Evolutionary conservation across 805 yeast species (phyloP).

Genomic region (Cyberlindnera petersonii): DNA sequence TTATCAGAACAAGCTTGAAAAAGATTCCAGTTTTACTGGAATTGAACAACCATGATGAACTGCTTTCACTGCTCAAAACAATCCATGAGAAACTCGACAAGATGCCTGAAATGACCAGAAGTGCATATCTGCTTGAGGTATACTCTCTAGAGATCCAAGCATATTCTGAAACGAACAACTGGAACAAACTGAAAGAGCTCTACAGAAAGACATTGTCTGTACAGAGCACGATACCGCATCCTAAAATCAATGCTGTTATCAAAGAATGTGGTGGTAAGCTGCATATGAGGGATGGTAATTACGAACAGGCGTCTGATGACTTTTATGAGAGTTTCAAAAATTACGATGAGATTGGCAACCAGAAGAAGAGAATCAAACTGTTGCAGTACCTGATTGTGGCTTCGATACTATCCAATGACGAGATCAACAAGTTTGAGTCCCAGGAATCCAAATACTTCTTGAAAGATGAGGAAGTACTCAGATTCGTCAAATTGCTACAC

Average conservation of each 20-base stretch:
- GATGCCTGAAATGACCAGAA: constrained; percentile 41
- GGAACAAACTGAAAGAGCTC: constrained; percentile 41
- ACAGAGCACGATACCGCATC: constrained; percentile 69
- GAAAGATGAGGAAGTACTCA: constrained; percentile 21
- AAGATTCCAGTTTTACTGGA: constrained; percentile 37
- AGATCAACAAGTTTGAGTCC: constrained; percentile 29
- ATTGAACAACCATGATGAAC: constrained; percentile 29
- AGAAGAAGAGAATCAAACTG: constrained; percentile 49
- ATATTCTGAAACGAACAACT: constrained; percentile 36
- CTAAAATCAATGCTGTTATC: constrained; percentile 67
- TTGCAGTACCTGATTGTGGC: constrained; percentile 61
- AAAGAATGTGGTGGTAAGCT: constrained; percentile 74
- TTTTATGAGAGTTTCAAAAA: constrained; percentile 55
- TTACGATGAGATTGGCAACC: constrained; percentile 65
- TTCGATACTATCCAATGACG: constrained; percentile 51
- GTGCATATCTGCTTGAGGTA: constrained; percentile 53
- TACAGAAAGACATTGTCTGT: constrained; percentile 46
- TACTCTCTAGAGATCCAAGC: constrained; percentile 64
- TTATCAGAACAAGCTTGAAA: constrained; percentile 45
- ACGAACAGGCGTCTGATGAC: constrained; percentile 50
- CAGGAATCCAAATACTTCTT: constrained; percentile 28
- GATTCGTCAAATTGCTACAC: constrained; percentile 20
- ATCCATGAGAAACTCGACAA: constrained; percentile 38
- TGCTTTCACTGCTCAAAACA: constrained; percentile 32
- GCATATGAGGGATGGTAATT: constrained; percentile 56